phyloP scores from a whole-genome alignment of 2,329 filamentous ascomycete species.

The Fusarium sambucinum region DNA sequence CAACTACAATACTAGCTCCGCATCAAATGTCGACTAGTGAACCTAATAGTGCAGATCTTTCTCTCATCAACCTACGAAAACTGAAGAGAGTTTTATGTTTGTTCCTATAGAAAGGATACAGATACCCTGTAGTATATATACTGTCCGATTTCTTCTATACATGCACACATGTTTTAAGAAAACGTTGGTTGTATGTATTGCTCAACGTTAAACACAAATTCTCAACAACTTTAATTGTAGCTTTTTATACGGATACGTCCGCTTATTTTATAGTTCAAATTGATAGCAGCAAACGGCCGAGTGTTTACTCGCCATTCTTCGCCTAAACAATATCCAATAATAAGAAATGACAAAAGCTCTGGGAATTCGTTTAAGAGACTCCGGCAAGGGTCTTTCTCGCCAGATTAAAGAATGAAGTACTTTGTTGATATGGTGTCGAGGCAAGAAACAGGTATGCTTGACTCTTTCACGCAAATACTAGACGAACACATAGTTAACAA shows the following conservation, averaged over 20 bases:
- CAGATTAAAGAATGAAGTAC: background rate
- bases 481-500: background rate
- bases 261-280: background rate
- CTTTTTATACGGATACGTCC: background rate
- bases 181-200: background rate
- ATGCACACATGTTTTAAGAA: background rate
- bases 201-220: background rate
- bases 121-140: background rate
- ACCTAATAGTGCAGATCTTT: background rate
- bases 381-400: background rate
- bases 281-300: background rate
- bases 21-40: slow-evolving; percentile 10
- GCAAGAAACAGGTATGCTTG: background rate
- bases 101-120: background rate
- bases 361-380: too few species aligned
- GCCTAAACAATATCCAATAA: too few species aligned
- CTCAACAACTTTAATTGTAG: background rate
- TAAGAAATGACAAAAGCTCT: too few species aligned
- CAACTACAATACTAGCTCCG: slow-evolving; percentile 19
- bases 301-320: too few species aligned
- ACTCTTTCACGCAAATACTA: background rate
- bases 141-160: background rate
- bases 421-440: background rate
- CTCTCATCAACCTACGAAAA: too few species aligned
- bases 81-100: background rate